Conservation (phyloP, 2,329 filamentous ascomycete genomes). For the Diaporthe vexans region DNA sequence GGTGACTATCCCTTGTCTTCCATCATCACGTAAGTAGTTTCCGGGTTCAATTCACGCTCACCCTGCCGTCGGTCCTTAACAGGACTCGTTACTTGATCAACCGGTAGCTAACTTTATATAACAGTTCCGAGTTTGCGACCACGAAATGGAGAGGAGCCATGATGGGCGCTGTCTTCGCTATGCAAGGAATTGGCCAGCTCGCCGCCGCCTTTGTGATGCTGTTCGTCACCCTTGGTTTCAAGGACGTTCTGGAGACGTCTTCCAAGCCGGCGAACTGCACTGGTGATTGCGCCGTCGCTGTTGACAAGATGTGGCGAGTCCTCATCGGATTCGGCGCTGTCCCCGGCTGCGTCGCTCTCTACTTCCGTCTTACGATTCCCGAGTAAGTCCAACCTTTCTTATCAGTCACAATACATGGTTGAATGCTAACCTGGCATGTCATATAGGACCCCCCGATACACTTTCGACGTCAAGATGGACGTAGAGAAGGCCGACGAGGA, state of each 20-base stretch:
- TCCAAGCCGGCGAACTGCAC: slow-evolving; percentile 68
- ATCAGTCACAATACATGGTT: not conserved
- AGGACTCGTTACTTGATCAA: not conserved
- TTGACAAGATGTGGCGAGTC: slow-evolving; percentile 90
- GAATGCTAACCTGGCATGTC: not conserved
- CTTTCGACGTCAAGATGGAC: slow-evolving; percentile 84
- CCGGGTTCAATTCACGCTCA: not conserved
- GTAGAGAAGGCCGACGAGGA: slow-evolving; percentile 81
- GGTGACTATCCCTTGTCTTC: slow-evolving; percentile 87
- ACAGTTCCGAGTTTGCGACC: slow-evolving; percentile 83
- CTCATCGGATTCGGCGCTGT: slow-evolving; percentile 87
- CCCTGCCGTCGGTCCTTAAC: too few relatives aligned
- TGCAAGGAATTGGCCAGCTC: slow-evolving; percentile 89
- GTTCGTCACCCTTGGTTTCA: slow-evolving; percentile 81
- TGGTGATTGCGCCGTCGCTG: slow-evolving; percentile 75
- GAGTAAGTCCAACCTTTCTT: slow-evolving; percentile 57
- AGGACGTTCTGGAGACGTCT: slow-evolving; percentile 69
- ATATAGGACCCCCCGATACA: slow-evolving; percentile 80
- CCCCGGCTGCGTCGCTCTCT: slow-evolving; percentile 84
- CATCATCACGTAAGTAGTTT: slow-evolving; percentile 74
- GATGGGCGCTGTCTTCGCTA: slow-evolving; percentile 89
- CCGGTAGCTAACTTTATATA: not conserved
- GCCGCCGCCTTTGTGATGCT: slow-evolving; percentile 81
- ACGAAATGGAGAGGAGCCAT: slow-evolving; percentile 89
- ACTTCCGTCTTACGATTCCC: slow-evolving; percentile 84